Evolutionary conservation across 2,329 filamentous ascomycete species (phyloP).

Genomic region (Pseudopithomyces maydicus): DNA sequence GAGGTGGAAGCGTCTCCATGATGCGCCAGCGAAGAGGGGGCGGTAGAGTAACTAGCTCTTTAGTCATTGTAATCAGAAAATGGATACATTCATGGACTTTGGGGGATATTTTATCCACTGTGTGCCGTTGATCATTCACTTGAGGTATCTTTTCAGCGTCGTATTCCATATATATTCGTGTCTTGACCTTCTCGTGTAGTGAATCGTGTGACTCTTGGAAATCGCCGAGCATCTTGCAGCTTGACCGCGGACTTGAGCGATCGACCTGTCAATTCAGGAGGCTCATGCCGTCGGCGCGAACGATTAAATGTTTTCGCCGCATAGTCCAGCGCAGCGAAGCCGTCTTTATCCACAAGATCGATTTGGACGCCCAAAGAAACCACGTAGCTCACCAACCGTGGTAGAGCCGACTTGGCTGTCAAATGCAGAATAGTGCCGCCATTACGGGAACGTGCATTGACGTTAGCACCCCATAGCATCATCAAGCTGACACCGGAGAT

Average conservation of each 20-base stretch:
- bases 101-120: no score
- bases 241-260: background rate
- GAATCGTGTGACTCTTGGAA: no score
- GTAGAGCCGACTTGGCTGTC: background rate
- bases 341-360: background rate
- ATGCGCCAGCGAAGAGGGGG: no score
- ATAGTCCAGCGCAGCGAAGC: slow-evolving; percentile 1
- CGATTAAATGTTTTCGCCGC: background rate
- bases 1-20: background rate
- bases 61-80: no score
- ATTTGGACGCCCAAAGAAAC: background rate
- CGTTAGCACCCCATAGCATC: background rate
- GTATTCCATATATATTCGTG: no score
- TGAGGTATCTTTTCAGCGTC: no score
- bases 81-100: no score
- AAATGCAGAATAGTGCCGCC: background rate
- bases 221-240: background rate
- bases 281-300: background rate
- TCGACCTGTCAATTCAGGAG: background rate
- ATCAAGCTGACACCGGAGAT: background rate
- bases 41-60: no score
- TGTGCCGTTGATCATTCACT: no score
- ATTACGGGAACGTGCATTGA: slow-evolving; percentile 2
- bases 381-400: background rate
- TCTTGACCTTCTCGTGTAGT: no score